Evolutionary conservation across 2,329 filamentous ascomycete species (phyloP), one percentile per base, ranked within the genome.

Genomic region (Alternaria gansuensis): DNA sequence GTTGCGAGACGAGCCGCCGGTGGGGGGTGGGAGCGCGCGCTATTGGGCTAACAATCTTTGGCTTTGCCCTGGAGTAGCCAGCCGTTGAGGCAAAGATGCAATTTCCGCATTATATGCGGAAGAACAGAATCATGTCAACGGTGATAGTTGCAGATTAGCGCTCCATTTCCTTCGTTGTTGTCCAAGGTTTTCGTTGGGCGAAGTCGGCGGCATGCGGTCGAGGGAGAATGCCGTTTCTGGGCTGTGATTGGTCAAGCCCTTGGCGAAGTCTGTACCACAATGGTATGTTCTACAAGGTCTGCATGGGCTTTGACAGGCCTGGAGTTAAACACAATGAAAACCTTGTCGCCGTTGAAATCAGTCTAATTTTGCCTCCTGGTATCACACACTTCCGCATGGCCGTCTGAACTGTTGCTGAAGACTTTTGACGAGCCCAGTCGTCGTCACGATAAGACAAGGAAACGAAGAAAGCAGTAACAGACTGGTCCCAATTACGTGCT

Each of bases 221-320:
- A 58, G 63, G 57, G 58, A 53, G 62, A 45, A 65, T 62, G 57
- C 57, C 55, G 45, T 54, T 67, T 70, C 63, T 63, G 63, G 33
- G 26, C 40, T 64, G 40, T 72, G 57, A 74, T 74, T 74, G 69
- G 71, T 40, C 52, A 40, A 24, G 39, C 33, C 54, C 51, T 57
- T 48, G 34, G 57, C 60, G 62, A 61, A 61, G 55, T 51, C 51
- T 54, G 65, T 67, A 64, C 60, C 62, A 69, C 60, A 57, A 56
- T 65, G 52, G 51, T 55, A 68, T 52, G 66, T 72, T 62, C 68
- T 70, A 70, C 70, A 63, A 64, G 65, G 54, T 65, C 59, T 64
- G 56, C 56, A 36, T 57, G 45, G 53, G 60, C 64, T 64, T 24
- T 52, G 60, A 64, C 57, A 57, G 57, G 56, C 58, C 54, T 61